phyloP scores from a whole-genome alignment of 2,329 filamentous ascomycete species.

The Magnaporthales sp. region DNA sequence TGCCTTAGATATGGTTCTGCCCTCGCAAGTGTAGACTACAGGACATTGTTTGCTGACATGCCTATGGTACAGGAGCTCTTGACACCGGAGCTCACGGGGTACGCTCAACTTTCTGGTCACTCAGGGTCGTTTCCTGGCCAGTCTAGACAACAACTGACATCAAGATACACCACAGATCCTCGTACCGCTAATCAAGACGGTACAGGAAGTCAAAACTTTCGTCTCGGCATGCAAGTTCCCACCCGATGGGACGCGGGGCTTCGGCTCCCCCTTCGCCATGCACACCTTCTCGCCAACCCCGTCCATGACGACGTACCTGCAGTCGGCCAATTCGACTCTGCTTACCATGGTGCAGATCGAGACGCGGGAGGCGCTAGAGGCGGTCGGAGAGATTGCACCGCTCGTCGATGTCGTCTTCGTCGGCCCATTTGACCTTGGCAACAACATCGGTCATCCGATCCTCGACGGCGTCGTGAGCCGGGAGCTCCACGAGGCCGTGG shows the following conservation, averaged over 20 bases:
- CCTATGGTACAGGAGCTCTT: constrained; percentile 34
- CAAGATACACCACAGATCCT: constrained; percentile 27
- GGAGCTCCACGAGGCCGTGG: constrained; percentile 50
- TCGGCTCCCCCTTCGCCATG: constrained; percentile 47
- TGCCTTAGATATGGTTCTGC: no score
- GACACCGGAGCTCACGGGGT: constrained; percentile 50
- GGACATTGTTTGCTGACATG: not conserved
- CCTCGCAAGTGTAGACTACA: not conserved
- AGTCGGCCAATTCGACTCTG: constrained; percentile 46
- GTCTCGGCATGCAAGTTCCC: constrained; percentile 48
- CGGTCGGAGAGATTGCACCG: constrained; percentile 53
- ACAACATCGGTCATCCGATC: constrained; percentile 54
- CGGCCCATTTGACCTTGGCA: constrained; percentile 58
- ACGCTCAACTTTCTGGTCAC: constrained; percentile 12
- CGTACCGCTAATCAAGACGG: constrained; percentile 45
- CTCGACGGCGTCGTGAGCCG: constrained; percentile 49
- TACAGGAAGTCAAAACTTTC: constrained; percentile 40
- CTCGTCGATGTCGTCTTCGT: constrained; percentile 57
- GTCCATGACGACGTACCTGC: constrained; percentile 45
- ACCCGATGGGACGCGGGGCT: constrained; percentile 42
- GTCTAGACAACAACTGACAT: not conserved
- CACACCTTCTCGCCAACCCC: constrained; percentile 37
- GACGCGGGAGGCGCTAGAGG: constrained; percentile 51
- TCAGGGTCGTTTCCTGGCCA: not conserved
- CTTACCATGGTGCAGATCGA: constrained; percentile 62